phyloP scores from a whole-genome alignment of 495 filamentous ascomycete genomes.

The Penicillium alfredii region DNA sequence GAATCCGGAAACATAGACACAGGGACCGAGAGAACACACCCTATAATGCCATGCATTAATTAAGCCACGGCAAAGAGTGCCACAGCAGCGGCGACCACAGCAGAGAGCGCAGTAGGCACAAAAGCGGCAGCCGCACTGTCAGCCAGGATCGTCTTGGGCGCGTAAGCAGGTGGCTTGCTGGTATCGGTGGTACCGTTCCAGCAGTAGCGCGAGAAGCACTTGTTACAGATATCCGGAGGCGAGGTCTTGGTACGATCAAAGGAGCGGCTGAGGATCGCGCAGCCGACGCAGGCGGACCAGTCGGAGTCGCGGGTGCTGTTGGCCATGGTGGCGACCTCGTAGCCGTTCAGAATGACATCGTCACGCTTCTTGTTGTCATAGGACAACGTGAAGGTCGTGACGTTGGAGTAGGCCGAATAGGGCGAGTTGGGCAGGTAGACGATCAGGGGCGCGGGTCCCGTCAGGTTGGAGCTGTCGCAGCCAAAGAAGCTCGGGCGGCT shows the following conservation, averaged over 20 bases:
- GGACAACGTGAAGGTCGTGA: constrained; percentile 60
- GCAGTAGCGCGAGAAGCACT: constrained; percentile 79
- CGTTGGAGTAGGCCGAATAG: constrained; percentile 66
- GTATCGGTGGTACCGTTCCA: constrained; percentile 47
- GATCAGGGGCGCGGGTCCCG: constrained; percentile 56
- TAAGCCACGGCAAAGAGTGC: constrained; percentile 24
- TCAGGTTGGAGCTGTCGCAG: constrained; percentile 63
- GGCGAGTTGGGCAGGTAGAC: constrained; percentile 90
- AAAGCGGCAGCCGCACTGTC: constrained; percentile 11
- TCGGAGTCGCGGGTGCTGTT: constrained; percentile 65
- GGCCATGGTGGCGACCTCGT: constrained; percentile 71
- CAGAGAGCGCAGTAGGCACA: constrained; percentile 16
- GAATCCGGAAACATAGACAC: not conserved
- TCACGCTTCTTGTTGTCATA: constrained; percentile 64
- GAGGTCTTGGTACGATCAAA: constrained; percentile 58
- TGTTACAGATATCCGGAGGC: constrained; percentile 60
- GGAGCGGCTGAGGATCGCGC: constrained; percentile 75
- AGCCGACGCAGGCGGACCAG: constrained; percentile 80
- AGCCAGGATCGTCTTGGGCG: constrained; percentile 20
- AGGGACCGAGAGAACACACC: no score
- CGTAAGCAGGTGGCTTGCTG: constrained; percentile 24
- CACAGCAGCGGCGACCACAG: constrained; percentile 17
- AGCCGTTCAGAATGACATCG: constrained; percentile 76
- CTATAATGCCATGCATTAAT: no score
- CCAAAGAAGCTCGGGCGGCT: constrained; percentile 87